Conservation (phyloP, 2,329 filamentous ascomycete species). For the Fusarium sarcochroum region DNA sequence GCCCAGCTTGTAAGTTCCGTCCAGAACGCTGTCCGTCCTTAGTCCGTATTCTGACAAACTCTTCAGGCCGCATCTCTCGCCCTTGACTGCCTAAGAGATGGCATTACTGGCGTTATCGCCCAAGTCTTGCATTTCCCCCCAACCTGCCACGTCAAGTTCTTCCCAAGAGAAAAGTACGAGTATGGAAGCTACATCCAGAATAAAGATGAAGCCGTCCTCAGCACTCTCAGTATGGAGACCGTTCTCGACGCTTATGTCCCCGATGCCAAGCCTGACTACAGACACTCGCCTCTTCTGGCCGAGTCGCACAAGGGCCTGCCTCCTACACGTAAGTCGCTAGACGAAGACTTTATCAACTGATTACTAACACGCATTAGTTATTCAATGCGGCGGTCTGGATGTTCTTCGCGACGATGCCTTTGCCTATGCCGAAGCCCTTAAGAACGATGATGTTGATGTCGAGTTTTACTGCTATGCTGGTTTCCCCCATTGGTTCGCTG, state of each 20-base stretch:
- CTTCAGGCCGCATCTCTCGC: constrained; percentile 37
- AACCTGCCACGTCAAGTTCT: constrained; percentile 45
- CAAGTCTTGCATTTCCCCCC: constrained; percentile 42
- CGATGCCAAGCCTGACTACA: constrained; percentile 19
- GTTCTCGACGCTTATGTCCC: constrained; percentile 28
- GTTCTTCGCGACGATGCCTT: constrained; percentile 40
- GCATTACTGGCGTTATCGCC: constrained; percentile 38
- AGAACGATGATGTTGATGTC: constrained; percentile 24
- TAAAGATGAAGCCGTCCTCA: constrained; percentile 19
- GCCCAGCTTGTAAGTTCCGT: constrained; percentile 28
- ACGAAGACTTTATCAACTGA: accelerated
- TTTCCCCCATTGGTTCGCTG: constrained; percentile 44
- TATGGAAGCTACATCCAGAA: constrained; percentile 45
- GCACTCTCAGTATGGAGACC: constrained; percentile 19
- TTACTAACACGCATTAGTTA: constrained; percentile 9
- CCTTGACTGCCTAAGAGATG: constrained; percentile 16
- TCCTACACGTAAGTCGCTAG: constrained; percentile 30
- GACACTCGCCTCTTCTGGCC: constrained; percentile 44
- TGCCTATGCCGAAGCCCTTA: constrained; percentile 40
- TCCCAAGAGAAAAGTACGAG: constrained; percentile 42
- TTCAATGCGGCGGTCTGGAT: constrained; percentile 41
- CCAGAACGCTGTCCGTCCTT: accelerated
- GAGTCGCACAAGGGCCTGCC: constrained; percentile 29
- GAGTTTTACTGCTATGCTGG: constrained; percentile 39
- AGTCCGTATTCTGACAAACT: not conserved